Conservation (phyloP, 2,329 filamentous ascomycete species). For the Alternaria panax region DNA sequence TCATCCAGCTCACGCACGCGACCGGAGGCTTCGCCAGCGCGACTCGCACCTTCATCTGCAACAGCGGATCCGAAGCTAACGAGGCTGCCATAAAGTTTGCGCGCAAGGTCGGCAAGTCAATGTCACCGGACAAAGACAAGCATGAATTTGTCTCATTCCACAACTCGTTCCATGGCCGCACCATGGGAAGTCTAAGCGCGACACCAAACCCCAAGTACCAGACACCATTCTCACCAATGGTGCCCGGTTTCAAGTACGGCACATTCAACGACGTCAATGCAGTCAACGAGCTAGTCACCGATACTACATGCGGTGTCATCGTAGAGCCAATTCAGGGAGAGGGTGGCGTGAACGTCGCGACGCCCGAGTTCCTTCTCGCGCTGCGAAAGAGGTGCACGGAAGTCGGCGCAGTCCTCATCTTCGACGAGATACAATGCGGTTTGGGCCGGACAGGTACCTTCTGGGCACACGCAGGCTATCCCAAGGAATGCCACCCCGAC, state of each 20-base stretch:
- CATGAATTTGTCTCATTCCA: conserved; percentile 88
- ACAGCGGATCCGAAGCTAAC: conserved; percentile 96
- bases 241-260: conserved; percentile 89
- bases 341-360: conserved; percentile 86
- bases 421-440: conserved; percentile 98
- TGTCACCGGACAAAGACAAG: conserved; percentile 75
- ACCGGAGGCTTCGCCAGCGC: conserved; percentile 84
- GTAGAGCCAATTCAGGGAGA: conserved; percentile 98
- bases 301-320: conserved; percentile 90
- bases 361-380: conserved; percentile 80
- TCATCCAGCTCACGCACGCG: conserved; percentile 81
- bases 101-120: conserved; percentile 82
- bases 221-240: conserved; percentile 91
- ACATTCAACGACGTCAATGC: conserved; percentile 81
- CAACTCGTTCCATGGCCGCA: conserved; percentile 93
- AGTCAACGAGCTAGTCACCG: conserved; percentile 77
- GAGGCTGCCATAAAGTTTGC: conserved; percentile 98
- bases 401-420: conserved; percentile 87
- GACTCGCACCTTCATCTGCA: conserved; percentile 86
- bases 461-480: conserved; percentile 84
- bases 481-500: conserved; percentile 85
- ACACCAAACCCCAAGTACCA: conserved; percentile 99
- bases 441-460: conserved; percentile 84
- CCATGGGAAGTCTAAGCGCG: conserved; percentile 93
- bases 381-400: conserved; percentile 85